phyloP scores from a whole-genome alignment of 805 yeast species.

The Saccharomycopsis sp. region DNA sequence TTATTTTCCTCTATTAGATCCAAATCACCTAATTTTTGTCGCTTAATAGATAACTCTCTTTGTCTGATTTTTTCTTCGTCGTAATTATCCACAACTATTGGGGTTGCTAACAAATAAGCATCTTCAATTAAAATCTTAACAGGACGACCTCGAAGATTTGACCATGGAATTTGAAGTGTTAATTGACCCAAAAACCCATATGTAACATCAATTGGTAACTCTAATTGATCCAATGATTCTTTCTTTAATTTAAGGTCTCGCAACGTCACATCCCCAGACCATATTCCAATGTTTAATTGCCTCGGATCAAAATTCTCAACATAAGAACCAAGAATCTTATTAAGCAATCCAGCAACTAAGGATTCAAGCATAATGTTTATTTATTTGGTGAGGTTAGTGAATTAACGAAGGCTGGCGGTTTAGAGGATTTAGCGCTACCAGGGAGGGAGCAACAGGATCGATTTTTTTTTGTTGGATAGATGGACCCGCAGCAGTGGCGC shows the following conservation, averaged over 20 bases:
- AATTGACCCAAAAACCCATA: conserved; percentile 88
- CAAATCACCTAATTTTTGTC: conserved; percentile 59
- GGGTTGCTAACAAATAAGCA: conserved; percentile 75
- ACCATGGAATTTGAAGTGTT: conserved; percentile 93
- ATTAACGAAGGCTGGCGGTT: too few relatives aligned
- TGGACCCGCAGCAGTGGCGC: too few relatives aligned
- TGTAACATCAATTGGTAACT: conserved; percentile 78
- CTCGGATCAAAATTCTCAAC: conserved; percentile 95
- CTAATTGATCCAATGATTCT: conserved; percentile 81
- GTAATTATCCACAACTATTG: conserved; percentile 53
- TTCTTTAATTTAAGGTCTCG: conserved; percentile 70
- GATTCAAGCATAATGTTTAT: conserved; percentile 53
- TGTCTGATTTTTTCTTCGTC: conserved; percentile 55
- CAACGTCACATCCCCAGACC: conserved; percentile 95
- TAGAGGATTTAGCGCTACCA: too few relatives aligned
- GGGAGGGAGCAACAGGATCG: too few relatives aligned
- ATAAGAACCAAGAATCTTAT: conserved; percentile 56
- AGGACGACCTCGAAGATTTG: conserved; percentile 86
- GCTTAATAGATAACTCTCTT: conserved; percentile 58
- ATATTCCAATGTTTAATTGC: conserved; percentile 90
- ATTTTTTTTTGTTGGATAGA: too few relatives aligned
- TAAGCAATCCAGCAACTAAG: conserved; percentile 54
- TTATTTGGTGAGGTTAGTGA: too few relatives aligned
- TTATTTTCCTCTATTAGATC: conserved; percentile 40
- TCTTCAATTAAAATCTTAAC: conserved; percentile 84